Percentiles rank a stretch among this genome's conserved stretches.
Evolutionary conservation across 306 rosid genomes (phyloP).

Genomic region (Castanopsis chinensis): DNA sequence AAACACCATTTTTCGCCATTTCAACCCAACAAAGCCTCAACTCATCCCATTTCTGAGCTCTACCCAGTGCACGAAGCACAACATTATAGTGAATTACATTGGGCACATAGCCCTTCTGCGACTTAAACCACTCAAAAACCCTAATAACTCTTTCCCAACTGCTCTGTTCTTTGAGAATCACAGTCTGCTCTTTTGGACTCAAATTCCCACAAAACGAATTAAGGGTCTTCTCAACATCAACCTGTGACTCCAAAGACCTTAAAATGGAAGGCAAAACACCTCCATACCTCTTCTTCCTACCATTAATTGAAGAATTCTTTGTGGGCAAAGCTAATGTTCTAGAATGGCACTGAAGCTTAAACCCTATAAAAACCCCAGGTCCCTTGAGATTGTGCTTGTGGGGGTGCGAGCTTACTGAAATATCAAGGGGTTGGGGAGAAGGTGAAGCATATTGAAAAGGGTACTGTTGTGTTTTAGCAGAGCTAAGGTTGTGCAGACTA

Average conservation of each 20-base stretch:
- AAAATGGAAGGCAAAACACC: slow-evolving; percentile 55
- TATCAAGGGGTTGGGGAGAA: not conserved
- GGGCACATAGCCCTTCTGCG: slow-evolving; percentile 48
- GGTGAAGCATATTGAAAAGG: slow-evolving; percentile 12
- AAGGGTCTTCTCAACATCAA: slow-evolving; percentile 48
- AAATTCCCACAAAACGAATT: slow-evolving; percentile 35
- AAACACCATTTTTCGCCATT: slow-evolving; percentile 64
- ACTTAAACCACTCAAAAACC: slow-evolving; percentile 75
- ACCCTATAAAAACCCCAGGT: slow-evolving; percentile 34
- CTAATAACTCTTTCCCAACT: slow-evolving; percentile 57
- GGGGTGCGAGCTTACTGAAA: slow-evolving; percentile 17
- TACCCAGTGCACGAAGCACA: slow-evolving; percentile 71
- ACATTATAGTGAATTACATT: slow-evolving; percentile 90
- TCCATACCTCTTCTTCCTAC: slow-evolving; percentile 40
- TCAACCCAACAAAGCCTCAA: slow-evolving; percentile 76
- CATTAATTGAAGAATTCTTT: slow-evolving; percentile 21
- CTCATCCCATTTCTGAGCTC: slow-evolving; percentile 81
- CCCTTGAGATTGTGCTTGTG: slow-evolving; percentile 14
- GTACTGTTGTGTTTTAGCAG: slow-evolving; percentile 9
- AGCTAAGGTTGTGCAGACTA: slow-evolving; percentile 2
- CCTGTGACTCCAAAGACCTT: slow-evolving; percentile 34
- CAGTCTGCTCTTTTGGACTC: slow-evolving; percentile 63
- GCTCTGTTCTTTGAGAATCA: slow-evolving; percentile 61
- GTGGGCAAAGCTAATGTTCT: slow-evolving; percentile 34
- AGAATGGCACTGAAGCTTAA: slow-evolving; percentile 45